phyloP scores from a whole-genome alignment of 805 yeast genomes.

The Priceomyces melissophilus region DNA sequence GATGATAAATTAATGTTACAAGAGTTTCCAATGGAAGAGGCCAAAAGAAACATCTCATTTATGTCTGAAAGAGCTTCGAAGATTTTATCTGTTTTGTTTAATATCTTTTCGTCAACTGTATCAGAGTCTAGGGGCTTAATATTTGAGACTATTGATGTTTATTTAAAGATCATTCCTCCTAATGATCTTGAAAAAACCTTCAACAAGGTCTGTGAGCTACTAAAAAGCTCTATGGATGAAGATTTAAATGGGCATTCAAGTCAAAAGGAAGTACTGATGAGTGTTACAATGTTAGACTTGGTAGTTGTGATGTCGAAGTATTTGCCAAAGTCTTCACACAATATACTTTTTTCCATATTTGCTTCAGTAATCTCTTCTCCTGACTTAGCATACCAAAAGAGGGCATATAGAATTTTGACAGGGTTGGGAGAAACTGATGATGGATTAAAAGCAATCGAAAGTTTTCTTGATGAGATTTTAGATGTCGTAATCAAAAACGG shows the following conservation, averaged over 20 bases:
- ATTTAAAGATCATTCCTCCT: constrained; percentile 63
- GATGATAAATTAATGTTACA: constrained; percentile 58
- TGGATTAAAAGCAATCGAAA: constrained; percentile 54
- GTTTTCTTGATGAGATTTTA: constrained; percentile 57
- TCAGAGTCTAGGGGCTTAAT: constrained; percentile 82
- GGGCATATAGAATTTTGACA: constrained; percentile 77
- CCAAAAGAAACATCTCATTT: constrained; percentile 58
- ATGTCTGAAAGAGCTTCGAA: constrained; percentile 68
- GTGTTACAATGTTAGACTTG: constrained; percentile 88
- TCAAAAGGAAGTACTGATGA: constrained; percentile 43
- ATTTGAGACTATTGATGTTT: constrained; percentile 81
- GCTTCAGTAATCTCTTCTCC: constrained; percentile 55
- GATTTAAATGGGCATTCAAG: constrained; percentile 33
- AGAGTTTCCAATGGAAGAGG: constrained; percentile 53
- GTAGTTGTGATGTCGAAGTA: constrained; percentile 83
- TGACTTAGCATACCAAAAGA: constrained; percentile 72
- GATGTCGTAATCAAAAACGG: constrained; percentile 55
- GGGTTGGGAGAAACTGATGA: constrained; percentile 65
- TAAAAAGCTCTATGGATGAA: constrained; percentile 70
- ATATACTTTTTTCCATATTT: constrained; percentile 76
- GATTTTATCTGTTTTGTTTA: constrained; percentile 80
- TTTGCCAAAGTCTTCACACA: constrained; percentile 67
- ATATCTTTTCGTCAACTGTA: constrained; percentile 85
- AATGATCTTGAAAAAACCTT: constrained; percentile 73
- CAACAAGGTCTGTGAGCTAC: constrained; percentile 76